A percentile compares a stretch with the other conserved stretches of the same genome.
These are phyloP conservation scores for Puccinia polysora DNA, from an alignment of 1,284 basidiomycete genomes.

Conservation along the genomic window DNA sequence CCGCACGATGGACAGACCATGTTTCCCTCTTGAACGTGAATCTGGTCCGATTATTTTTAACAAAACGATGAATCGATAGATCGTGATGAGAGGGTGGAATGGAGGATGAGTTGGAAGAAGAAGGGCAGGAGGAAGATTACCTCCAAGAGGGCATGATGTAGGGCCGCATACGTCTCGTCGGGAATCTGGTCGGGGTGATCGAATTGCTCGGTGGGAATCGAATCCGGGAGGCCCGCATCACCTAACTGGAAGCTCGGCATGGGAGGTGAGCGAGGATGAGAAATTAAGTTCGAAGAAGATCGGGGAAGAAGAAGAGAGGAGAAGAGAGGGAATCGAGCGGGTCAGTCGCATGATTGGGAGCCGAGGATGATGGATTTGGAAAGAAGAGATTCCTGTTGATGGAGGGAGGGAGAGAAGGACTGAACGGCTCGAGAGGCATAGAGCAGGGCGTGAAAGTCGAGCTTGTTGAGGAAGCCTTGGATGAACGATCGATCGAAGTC, in stretches of 20 bases:
- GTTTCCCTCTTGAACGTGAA: slow-evolving; percentile 83
- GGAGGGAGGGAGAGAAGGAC: slow-evolving; percentile 31
- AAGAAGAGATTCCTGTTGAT: too few species aligned
- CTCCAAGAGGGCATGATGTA: slow-evolving; percentile 92
- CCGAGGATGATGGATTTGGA: too few species aligned
- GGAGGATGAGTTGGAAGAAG: not conserved
- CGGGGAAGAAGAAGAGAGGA: not conserved
- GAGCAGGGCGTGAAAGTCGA: slow-evolving; percentile 86
- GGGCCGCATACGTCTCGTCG: slow-evolving; percentile 68
- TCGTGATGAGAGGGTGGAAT: not conserved
- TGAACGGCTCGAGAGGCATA: slow-evolving; percentile 72
- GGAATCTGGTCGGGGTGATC: slow-evolving; percentile 51
- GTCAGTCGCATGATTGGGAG: too few species aligned
- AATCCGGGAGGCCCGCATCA: slow-evolving; percentile 40
- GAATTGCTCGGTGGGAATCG: slow-evolving; percentile 25
- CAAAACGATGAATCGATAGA: not conserved
- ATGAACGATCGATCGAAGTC: slow-evolving; percentile 87
- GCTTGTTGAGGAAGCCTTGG: slow-evolving; percentile 67
- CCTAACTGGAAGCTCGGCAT: too few species aligned
- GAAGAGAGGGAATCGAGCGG: not conserved
- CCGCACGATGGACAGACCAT: slow-evolving; percentile 92
- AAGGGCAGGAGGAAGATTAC: slow-evolving; percentile 55
- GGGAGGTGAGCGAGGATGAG: too few species aligned
- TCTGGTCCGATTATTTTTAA: slow-evolving; percentile 63
- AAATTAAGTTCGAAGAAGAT: not conserved